These are phyloP conservation scores for Rhizopogon vulgaris DNA, from an alignment of 768 basidiomycete species.

Conservation along the genomic window DNA sequence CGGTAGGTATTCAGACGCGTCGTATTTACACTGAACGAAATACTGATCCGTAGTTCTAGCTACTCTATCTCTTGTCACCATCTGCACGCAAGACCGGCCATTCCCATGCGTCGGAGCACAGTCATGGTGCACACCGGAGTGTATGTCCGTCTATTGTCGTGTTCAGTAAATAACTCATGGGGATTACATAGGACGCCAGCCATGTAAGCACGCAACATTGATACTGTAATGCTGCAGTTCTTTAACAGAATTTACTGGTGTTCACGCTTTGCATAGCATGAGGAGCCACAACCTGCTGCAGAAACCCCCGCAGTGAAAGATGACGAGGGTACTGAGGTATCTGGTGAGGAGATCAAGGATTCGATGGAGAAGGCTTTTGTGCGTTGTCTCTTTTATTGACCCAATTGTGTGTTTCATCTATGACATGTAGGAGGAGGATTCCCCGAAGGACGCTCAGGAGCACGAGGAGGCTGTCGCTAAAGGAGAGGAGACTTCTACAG, in stretches of 20 bases:
- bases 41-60: slow-evolving; percentile 8
- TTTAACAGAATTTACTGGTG: neutral
- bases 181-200: slow-evolving; percentile 9
- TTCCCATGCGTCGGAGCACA: slow-evolving; percentile 14
- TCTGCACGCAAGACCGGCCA: slow-evolving; percentile 19
- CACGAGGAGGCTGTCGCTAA: slow-evolving; percentile 16
- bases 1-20: slow-evolving; percentile 13
- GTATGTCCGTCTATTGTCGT: slow-evolving; percentile 13
- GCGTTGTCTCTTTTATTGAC: slow-evolving; percentile 4
- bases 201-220: slow-evolving; percentile 11
- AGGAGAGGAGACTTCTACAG: neutral
- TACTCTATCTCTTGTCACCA: slow-evolving; percentile 27
- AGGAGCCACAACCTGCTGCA: slow-evolving; percentile 5
- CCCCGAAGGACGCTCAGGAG: slow-evolving; percentile 26
- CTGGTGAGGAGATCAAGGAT: slow-evolving; percentile 24
- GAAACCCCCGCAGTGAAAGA: slow-evolving; percentile 15
- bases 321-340: slow-evolving; percentile 24
- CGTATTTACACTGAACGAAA: neutral
- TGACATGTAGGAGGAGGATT: slow-evolving; percentile 20
- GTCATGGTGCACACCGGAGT: slow-evolving; percentile 3
- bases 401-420: neutral
- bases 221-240: neutral
- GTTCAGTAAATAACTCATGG: neutral
- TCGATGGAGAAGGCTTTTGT: slow-evolving; percentile 22
- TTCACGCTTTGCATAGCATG: slow-evolving; percentile 10